phyloP scores from a whole-genome alignment of 2,329 filamentous ascomycete genomes.

The Trichoderma cornu-damae region DNA sequence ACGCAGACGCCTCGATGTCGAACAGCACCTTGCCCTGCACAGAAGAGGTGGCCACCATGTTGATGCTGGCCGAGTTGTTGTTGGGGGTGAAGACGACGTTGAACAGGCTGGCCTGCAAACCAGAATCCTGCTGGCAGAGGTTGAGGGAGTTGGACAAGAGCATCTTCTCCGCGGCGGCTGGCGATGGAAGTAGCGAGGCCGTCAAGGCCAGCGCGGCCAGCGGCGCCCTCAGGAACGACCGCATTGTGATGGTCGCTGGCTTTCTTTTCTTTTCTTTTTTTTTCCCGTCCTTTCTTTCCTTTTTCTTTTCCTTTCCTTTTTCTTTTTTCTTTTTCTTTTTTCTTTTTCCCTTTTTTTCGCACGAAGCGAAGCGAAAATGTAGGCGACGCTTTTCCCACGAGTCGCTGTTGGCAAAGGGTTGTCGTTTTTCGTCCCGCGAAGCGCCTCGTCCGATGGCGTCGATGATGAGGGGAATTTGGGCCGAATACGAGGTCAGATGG shows the following conservation, averaged over 20 bases:
- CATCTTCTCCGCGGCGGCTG: slow-evolving; percentile 53
- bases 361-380: background rate
- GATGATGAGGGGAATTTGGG: slow-evolving; percentile 1
- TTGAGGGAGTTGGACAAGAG: slow-evolving; percentile 81
- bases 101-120: slow-evolving; percentile 84
- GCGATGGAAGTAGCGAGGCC: slow-evolving; percentile 39
- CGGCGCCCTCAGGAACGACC: slow-evolving; percentile 42
- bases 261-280: background rate
- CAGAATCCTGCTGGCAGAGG: slow-evolving; percentile 76
- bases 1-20: slow-evolving; percentile 70
- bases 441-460: too few relatives aligned
- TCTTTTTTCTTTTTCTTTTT: too few relatives aligned
- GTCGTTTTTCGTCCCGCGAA: background rate
- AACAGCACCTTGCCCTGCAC: slow-evolving; percentile 79
- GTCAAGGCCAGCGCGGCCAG: slow-evolving; percentile 43
- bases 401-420: background rate
- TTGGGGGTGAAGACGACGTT: slow-evolving; percentile 73
- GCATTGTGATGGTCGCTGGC: slow-evolving; percentile 36
- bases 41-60: slow-evolving; percentile 74
- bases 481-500: slow-evolving; percentile 14
- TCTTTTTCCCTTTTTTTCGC: background rate
- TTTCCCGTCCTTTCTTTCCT: too few relatives aligned
- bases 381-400: background rate
- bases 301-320: too few relatives aligned
- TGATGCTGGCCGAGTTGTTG: slow-evolving; percentile 67